These are phyloP conservation scores for Jatropha curcas DNA, from an alignment of 345 rosid genomes.

Conservation along the genomic window DNA sequence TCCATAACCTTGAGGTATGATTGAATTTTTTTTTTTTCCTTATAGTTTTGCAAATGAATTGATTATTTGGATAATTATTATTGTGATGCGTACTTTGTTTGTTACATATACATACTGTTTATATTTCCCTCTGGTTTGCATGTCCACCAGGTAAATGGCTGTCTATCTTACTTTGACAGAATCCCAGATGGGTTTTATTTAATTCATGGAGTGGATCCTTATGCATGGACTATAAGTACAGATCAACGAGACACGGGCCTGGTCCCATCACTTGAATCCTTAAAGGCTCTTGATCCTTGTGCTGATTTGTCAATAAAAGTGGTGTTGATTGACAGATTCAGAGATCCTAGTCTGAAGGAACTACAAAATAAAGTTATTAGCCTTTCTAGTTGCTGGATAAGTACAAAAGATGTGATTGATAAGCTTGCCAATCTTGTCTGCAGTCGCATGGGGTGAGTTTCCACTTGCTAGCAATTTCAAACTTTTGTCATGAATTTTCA, in stretches of 20 bases:
- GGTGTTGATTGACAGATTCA: conserved; percentile 24
- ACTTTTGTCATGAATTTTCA: background rate
- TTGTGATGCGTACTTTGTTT: too few species aligned
- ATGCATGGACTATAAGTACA: conserved; percentile 27
- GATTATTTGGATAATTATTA: too few species aligned
- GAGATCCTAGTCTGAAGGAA: conserved; percentile 25
- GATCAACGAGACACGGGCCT: conserved; percentile 17
- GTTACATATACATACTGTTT: too few species aligned
- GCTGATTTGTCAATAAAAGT: conserved; percentile 22
- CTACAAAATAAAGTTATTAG: conserved; percentile 14
- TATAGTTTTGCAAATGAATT: too few species aligned
- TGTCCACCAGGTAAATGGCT: conserved; percentile 28
- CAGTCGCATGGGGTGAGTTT: conserved; percentile 31
- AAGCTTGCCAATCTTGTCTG: conserved; percentile 27
- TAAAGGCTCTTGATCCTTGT: conserved; percentile 21
- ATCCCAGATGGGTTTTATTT: conserved; percentile 35
- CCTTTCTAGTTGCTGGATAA: conserved; percentile 13
- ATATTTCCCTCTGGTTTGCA: background rate
- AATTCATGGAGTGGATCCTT: conserved; percentile 33
- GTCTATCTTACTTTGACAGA: conserved; percentile 24
- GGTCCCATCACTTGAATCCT: conserved; percentile 24
- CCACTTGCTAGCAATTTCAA: background rate
- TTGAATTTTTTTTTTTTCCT: too few species aligned
- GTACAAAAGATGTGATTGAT: conserved; percentile 10
- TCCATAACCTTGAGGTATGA: too few species aligned